Evolutionary conservation across 2,329 filamentous ascomycete genomes (phyloP).

Genomic region (Arthrocladium fulminans): DNA sequence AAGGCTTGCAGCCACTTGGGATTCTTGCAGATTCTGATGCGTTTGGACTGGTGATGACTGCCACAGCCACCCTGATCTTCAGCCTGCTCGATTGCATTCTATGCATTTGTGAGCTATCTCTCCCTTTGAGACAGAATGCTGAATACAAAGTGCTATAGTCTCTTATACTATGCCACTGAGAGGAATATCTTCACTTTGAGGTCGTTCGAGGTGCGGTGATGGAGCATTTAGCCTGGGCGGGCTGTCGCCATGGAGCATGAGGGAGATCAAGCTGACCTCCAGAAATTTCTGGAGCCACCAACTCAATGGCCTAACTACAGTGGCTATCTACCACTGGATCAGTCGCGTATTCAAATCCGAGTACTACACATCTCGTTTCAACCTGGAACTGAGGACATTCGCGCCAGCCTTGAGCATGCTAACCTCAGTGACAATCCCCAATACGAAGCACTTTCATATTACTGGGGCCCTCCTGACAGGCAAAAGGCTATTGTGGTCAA

Average conservation of each 20-base stretch:
- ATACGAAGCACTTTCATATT: slow-evolving; percentile 17
- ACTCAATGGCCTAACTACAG: slow-evolving; percentile 27
- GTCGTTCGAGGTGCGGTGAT: too few relatives aligned
- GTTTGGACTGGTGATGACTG: too few relatives aligned
- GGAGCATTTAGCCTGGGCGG: too few relatives aligned
- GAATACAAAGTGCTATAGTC: too few relatives aligned
- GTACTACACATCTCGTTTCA: neutral
- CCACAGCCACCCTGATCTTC: too few relatives aligned
- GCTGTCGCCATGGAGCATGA: neutral
- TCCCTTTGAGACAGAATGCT: too few relatives aligned
- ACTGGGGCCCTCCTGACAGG: slow-evolving; percentile 11
- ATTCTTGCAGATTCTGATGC: too few relatives aligned
- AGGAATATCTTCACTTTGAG: too few relatives aligned
- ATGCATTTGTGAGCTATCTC: too few relatives aligned
- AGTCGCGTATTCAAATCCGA: neutral
- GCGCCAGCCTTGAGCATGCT: neutral
- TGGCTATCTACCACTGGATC: neutral
- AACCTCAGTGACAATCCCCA: slow-evolving; percentile 8
- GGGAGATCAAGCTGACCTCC: neutral
- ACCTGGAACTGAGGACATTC: neutral
- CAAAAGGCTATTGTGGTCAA: slow-evolving; percentile 9
- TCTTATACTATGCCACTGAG: too few relatives aligned
- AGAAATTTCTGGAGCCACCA: neutral
- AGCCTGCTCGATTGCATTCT: too few relatives aligned
- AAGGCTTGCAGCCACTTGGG: too few relatives aligned